Percentiles rank a stretch among this genome's conserved stretches.
Conservation (phyloP, 106 monocot genomes). For the Agapanthus africanus region DNA sequence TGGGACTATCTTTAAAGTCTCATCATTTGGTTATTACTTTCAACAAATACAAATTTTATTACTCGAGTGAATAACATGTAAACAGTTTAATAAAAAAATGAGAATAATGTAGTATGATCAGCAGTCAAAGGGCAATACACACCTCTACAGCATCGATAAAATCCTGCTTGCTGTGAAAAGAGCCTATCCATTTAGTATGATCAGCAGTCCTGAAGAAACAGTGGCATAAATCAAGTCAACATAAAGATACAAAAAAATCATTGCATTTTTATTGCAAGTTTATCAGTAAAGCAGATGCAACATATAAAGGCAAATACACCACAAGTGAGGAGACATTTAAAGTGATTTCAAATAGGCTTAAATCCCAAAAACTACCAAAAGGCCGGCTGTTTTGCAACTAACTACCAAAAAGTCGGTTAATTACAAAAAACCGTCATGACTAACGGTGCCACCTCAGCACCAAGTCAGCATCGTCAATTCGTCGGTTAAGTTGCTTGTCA, state of each 20-base stretch:
- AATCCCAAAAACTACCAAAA: neutral
- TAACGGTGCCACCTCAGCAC: no score
- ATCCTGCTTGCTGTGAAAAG: constrained; percentile 81
- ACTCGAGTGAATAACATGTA: neutral
- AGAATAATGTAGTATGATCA: neutral
- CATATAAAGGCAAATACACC: no score
- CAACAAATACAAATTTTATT: neutral
- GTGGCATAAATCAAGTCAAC: neutral
- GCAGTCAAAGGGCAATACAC: constrained; percentile 12
- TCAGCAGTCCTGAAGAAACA: constrained; percentile 65
- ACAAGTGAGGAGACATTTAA: neutral
- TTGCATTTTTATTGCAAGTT: no score
- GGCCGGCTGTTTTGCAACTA: no score
- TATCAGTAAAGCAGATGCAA: no score
- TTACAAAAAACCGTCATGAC: no score
- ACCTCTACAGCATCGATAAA: constrained; percentile 97
- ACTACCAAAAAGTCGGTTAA: neutral
- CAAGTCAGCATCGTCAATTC: no score
- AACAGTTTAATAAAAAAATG: neutral
- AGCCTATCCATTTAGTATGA: constrained; percentile 95
- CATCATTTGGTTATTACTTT: no score
- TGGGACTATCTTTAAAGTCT: no score
- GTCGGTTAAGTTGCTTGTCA: no score
- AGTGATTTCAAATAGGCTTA: neutral
- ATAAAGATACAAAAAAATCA: neutral